These are phyloP conservation scores for Yarrowia galli DNA, from an alignment of 1,139 yeast genomes.

Conservation along the genomic window DNA sequence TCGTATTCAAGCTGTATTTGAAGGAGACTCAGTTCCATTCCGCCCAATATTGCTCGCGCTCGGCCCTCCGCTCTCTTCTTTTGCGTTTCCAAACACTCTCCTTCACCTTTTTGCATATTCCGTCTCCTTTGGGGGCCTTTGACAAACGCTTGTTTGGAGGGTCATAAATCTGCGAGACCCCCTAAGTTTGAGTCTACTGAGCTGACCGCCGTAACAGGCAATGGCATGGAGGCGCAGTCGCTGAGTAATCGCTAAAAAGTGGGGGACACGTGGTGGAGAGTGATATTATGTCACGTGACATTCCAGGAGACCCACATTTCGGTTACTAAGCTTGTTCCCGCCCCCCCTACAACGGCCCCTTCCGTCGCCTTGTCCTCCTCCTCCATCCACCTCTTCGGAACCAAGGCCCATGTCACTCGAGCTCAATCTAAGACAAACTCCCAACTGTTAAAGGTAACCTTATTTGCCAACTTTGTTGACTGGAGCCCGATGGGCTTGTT, in stretches of 20 bases:
- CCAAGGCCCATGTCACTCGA: constrained; percentile 27
- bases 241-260: not conserved
- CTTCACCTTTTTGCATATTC: constrained; percentile 10
- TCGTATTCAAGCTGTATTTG: constrained; percentile 1
- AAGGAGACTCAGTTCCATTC: not conserved
- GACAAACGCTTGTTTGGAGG: constrained; percentile 20
- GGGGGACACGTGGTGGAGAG: too few species aligned
- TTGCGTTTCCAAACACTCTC: not conserved
- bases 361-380: not conserved
- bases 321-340: too few species aligned
- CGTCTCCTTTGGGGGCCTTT: constrained; percentile 28
- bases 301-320: too few species aligned
- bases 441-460: constrained; percentile 31
- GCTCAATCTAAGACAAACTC: constrained; percentile 33
- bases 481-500: constrained; percentile 14
- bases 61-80: not conserved
- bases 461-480: constrained; percentile 5
- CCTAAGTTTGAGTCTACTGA: constrained; percentile 24
- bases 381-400: not conserved
- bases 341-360: too few species aligned
- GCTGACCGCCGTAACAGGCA: constrained; percentile 1
- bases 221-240: constrained; percentile 32
- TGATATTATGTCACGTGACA: too few species aligned
- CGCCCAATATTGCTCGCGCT: too few species aligned
- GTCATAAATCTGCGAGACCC: constrained; percentile 32